A percentile compares a stretch with the other conserved stretches of the same genome.
phyloP scores from a whole-genome alignment of 306 rosid genomes.

The peach (Prunus persica) region Prunus_persica_NCBIv2 NC_034016.1:2289001-2289500 shows the following conservation, averaged over 20 bases:
- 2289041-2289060: slow-evolving; percentile 85
- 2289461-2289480: too few species aligned
- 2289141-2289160: slow-evolving; percentile 25
- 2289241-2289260: slow-evolving; percentile 56
- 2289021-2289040: slow-evolving; percentile 74
- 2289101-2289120: slow-evolving; percentile 55
- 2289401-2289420: not conserved
- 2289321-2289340: slow-evolving; percentile 67
- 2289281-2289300: slow-evolving; percentile 78
- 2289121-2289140: slow-evolving; percentile 40
- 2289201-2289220: slow-evolving; percentile 49
- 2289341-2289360: slow-evolving; percentile 16
- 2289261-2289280: slow-evolving; percentile 71
- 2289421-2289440: not conserved
- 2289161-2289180: slow-evolving; percentile 65
- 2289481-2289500: too few species aligned
- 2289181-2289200: slow-evolving; percentile 58
- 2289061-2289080: slow-evolving; percentile 69
- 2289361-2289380: not conserved
- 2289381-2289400: not conserved
- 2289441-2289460: too few species aligned
- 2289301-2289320: slow-evolving; percentile 71
- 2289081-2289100: slow-evolving; percentile 65
- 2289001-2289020: slow-evolving; percentile 63
- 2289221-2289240: slow-evolving; percentile 56